Conservation (phyloP, 495 filamentous ascomycete genomes). For the Platismatia glauca region DNA sequence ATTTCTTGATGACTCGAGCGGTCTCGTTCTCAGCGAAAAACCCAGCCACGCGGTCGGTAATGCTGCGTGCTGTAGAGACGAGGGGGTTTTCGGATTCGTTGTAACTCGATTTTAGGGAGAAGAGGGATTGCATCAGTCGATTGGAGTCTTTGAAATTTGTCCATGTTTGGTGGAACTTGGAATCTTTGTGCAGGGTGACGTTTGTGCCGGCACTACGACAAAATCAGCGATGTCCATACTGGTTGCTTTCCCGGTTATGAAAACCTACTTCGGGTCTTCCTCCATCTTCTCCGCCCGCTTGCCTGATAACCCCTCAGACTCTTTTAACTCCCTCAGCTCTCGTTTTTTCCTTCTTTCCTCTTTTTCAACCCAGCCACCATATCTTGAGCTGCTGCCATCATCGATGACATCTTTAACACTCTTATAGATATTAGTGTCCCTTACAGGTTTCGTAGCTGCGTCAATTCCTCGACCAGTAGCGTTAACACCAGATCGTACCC, state of each 20-base stretch:
- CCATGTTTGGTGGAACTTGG: constrained; percentile 94
- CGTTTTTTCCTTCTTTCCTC: constrained; percentile 76
- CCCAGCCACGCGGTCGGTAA: constrained; percentile 83
- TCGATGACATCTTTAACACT: constrained; percentile 93
- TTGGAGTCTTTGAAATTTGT: constrained; percentile 80
- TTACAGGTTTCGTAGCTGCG: constrained; percentile 84
- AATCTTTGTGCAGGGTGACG: constrained; percentile 91
- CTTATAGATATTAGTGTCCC: constrained; percentile 89
- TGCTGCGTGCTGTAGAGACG: constrained; percentile 83
- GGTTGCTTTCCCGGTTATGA: neutral
- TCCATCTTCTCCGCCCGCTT: constrained; percentile 50
- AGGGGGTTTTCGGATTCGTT: constrained; percentile 95
- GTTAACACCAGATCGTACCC: constrained; percentile 76
- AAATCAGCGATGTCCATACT: neutral
- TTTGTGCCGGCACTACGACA: constrained; percentile 74
- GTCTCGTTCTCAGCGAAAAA: constrained; percentile 99
- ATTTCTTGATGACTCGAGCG: constrained; percentile 91
- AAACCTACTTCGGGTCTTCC: constrained; percentile 77
- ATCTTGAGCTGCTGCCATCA: constrained; percentile 90
- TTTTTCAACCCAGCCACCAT: constrained; percentile 93
- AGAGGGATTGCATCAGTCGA: constrained; percentile 80
- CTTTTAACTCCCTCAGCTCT: constrained; percentile 61
- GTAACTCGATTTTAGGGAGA: constrained; percentile 72
- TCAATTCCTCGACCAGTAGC: constrained; percentile 79
- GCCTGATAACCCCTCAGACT: constrained; percentile 37